These are phyloP conservation scores for Claviceps spartinae DNA, from an alignment of 2,329 filamentous ascomycete genomes.

Conservation along the genomic window DNA sequence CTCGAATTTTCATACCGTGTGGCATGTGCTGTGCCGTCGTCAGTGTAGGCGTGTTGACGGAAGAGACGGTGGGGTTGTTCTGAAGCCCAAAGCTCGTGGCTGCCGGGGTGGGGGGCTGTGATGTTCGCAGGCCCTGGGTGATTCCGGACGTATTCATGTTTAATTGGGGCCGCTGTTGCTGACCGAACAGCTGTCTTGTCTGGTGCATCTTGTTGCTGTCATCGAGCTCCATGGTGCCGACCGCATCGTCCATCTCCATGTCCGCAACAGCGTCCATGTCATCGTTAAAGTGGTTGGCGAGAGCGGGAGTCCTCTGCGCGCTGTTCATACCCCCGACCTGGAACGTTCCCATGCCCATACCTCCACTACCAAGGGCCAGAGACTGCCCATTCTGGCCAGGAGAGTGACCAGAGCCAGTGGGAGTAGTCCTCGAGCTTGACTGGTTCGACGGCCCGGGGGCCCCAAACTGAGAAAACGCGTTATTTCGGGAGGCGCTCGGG, in stretches of 20 bases:
- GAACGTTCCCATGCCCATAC: conserved; percentile 26
- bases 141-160: conserved; percentile 68
- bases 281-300: conserved; percentile 28
- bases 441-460: conserved; percentile 19
- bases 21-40: conserved; percentile 65
- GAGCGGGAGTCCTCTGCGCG: conserved; percentile 28
- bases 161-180: conserved; percentile 53
- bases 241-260: conserved; percentile 90
- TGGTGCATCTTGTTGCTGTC: conserved; percentile 54
- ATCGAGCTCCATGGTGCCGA: conserved; percentile 51
- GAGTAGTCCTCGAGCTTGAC: conserved; percentile 19
- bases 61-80: conserved; percentile 92
- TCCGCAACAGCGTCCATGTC: conserved; percentile 81
- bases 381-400: conserved; percentile 22
- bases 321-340: conserved; percentile 14
- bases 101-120: conserved; percentile 75
- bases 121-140: conserved; percentile 67
- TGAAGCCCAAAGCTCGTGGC: conserved; percentile 65
- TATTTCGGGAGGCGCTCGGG: conserved; percentile 27
- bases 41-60: conserved; percentile 87
- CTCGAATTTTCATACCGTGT: conserved; percentile 36
- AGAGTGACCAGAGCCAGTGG: conserved; percentile 19
- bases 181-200: conserved; percentile 54
- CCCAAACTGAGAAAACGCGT: conserved; percentile 27
- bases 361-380: conserved; percentile 15